These are phyloP conservation scores for Colletotrichum sp. DNA, from an alignment of 2,329 filamentous ascomycete genomes.

Conservation along the genomic window DNA sequence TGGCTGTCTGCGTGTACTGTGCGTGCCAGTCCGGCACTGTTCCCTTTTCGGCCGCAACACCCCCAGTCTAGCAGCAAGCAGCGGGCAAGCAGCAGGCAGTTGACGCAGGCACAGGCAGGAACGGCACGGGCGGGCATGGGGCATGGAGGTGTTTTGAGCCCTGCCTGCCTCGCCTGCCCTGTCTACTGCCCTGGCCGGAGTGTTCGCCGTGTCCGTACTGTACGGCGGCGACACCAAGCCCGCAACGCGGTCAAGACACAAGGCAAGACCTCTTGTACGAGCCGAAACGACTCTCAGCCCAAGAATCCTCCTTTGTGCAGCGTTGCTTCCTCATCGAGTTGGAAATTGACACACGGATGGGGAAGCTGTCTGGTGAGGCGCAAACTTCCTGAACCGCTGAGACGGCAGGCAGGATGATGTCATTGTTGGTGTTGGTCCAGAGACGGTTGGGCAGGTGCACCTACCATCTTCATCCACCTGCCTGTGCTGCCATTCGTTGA, in stretches of 20 bases:
- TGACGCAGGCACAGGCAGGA: constrained; percentile 13
- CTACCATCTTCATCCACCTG: background rate
- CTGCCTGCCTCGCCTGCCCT: background rate
- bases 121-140: background rate
- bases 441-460: constrained; percentile 2
- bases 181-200: background rate
- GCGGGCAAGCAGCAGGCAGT: background rate
- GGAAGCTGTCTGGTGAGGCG: background rate
- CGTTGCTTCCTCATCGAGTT: background rate
- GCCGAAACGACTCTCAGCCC: background rate
- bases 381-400: background rate
- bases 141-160: background rate
- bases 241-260: background rate
- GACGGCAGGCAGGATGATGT: constrained; percentile 9
- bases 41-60: background rate
- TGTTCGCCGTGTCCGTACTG: background rate
- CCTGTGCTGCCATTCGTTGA: constrained; percentile 1
- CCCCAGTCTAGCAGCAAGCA: background rate
- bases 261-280: background rate
- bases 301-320: background rate
- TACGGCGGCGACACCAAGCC: background rate
- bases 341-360: background rate
- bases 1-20: background rate
- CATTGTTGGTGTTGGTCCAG: constrained; percentile 5
- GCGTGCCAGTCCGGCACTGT: background rate